These are phyloP conservation scores for Plasmodium yoelii DNA, from an alignment of 169 alveolate species.

Conservation along the genomic window DNA sequence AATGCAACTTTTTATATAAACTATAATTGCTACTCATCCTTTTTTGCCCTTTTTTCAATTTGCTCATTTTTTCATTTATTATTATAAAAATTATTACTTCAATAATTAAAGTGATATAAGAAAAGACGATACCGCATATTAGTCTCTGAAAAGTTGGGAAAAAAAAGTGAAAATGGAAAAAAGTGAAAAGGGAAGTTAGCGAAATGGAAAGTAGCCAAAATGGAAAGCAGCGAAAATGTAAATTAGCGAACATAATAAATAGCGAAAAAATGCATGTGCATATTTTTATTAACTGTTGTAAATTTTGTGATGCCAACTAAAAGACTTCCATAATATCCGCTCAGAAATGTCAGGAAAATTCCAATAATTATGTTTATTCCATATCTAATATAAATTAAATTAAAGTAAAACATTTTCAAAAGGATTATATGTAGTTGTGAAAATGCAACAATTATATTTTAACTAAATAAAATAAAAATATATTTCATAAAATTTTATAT, in stretches of 20 bases:
- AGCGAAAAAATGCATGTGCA: neutral
- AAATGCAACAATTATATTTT: neutral
- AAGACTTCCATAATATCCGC: constrained; percentile 72
- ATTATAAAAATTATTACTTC: constrained; percentile 60
- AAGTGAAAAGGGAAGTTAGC: neutral
- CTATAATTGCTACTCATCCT: constrained; percentile 22
- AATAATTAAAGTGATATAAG: constrained; percentile 43
- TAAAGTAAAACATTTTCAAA: neutral
- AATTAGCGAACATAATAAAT: too few relatives aligned
- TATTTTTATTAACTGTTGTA: constrained; percentile 30
- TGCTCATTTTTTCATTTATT: constrained; percentile 40
- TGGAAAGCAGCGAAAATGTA: neutral
- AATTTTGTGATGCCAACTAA: constrained; percentile 44
- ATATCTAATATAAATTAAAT: constrained; percentile 41
- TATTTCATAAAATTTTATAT: neutral
- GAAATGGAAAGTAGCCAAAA: neutral
- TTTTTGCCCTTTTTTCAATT: constrained; percentile 26
- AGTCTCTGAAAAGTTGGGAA: constrained; percentile 15
- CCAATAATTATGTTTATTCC: constrained; percentile 59
- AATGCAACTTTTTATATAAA: constrained; percentile 27
- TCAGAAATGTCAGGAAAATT: constrained; percentile 32
- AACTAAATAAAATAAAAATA: neutral
- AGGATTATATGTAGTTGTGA: neutral
- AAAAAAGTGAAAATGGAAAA: neutral
- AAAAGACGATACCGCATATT: constrained; percentile 62